Base-by-base conservation (phyloP, 176 grass and related monocot species). In the Carex myosuroides region DNA sequence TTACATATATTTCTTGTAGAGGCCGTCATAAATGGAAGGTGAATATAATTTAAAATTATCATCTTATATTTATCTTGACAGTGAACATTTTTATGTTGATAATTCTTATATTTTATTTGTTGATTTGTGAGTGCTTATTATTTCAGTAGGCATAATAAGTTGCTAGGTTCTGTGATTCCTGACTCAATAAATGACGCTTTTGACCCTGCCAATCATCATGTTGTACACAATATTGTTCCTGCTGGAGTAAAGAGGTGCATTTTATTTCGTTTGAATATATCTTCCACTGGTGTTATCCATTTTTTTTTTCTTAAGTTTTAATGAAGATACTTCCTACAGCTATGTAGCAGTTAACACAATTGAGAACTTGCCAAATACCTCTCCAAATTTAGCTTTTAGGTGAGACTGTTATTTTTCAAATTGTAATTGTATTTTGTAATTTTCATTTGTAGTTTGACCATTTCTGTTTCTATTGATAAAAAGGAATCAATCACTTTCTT, bases 1-100 rank as follows among this genome's bases (percentile, higher is more conserved):
- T 84, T 98, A 85, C 96, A 98, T 83, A 87, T 94, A 73, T 98
- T 98, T 89, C 91, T 92, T 70, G 88, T 98, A 59, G 96, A 90
- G 18, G 75, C 59, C 29, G 26, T 85, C 16, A 93, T 94, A 86
- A 95, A 95, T 50, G 85, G 90, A 89, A 98, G 91, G 96, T 98
- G 59, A 24, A 50, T 86, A 70, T 85, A 55, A 13, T 80, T 35
- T 82, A 35, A 6, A 64, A 20, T 53, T 76, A 54, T 30, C 18
- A 54, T 26, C 20, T 17, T 76, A 55, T 76, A 76, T 76, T 55
- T 72, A 42, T 42, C 10, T 0, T 20, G 77, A 48, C 26, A 30
- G 7, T 41, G 9, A 32, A 66, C n/a, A 12, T 54, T 20, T 70
- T 87, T 66, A 24, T 83, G 2, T 17, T 48, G 17, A 29, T 30